Percentiles rank a stretch among this genome's conserved stretches.
These are phyloP conservation scores for Lipomyces starkeyi DNA, from an alignment of 805 yeast genomes.

Conservation along the genomic window DNA sequence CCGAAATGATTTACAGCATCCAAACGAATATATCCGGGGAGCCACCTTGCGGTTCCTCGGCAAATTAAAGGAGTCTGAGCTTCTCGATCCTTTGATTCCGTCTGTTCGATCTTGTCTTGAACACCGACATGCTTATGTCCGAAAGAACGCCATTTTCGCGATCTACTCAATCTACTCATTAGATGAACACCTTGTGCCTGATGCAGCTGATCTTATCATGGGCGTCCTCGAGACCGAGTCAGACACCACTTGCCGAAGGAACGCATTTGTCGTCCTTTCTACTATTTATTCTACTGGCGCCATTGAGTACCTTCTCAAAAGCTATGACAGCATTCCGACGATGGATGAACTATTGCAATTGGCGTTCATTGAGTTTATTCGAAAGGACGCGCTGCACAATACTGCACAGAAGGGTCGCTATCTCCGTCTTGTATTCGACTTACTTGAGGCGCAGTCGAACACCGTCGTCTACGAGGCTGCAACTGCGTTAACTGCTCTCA, in stretches of 20 bases:
- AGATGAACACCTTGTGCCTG: constrained; percentile 88
- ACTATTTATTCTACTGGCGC: constrained; percentile 85
- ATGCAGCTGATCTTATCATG: constrained; percentile 85
- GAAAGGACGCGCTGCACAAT: constrained; percentile 72
- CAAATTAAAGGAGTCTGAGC: constrained; percentile 89
- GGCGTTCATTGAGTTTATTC: constrained; percentile 88
- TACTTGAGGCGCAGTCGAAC: constrained; percentile 70
- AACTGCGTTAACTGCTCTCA: constrained; percentile 66
- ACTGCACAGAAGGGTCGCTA: constrained; percentile 74
- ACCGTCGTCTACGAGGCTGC: constrained; percentile 93
- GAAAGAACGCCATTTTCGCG: constrained; percentile 96
- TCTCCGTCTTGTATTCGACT: constrained; percentile 69
- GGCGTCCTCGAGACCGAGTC: constrained; percentile 79
- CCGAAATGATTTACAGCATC: constrained; percentile 96
- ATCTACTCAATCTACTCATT: constrained; percentile 80
- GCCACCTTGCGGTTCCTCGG: constrained; percentile 90
- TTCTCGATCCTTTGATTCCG: constrained; percentile 94
- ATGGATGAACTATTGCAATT: constrained; percentile 86
- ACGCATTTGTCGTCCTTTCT: constrained; percentile 88
- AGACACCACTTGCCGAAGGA: constrained; percentile 93
- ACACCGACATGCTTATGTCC: constrained; percentile 96
- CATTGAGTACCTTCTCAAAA: constrained; percentile 76
- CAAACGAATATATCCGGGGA: constrained; percentile 96
- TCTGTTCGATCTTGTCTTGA: constrained; percentile 88
- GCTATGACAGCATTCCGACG: constrained; percentile 61